Evolutionary conservation across 257 asterid genomes (phyloP).

Genomic region (Ajuga chamaepitys): DNA sequence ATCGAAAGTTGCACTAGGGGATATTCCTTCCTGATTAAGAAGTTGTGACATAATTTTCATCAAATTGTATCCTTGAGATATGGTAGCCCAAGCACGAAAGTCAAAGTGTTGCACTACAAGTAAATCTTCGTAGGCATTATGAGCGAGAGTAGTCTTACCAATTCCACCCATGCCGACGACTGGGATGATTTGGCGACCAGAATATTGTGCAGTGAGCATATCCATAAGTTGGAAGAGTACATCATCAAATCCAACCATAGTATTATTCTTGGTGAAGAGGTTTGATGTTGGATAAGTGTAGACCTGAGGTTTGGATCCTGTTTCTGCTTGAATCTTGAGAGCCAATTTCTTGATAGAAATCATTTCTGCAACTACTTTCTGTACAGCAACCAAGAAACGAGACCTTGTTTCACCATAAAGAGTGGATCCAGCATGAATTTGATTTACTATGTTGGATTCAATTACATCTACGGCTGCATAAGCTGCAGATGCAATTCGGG

Average conservation of each 20-base stretch:
- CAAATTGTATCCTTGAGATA: not conserved
- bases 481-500: not conserved
- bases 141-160: not conserved
- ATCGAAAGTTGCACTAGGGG: too few relatives aligned
- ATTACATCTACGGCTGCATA: not conserved
- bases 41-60: not conserved
- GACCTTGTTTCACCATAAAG: not conserved
- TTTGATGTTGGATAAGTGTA: not conserved
- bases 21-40: too few relatives aligned
- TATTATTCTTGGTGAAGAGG: not conserved
- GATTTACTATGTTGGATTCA: not conserved
- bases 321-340: not conserved
- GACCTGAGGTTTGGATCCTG: not conserved
- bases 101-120: not conserved
- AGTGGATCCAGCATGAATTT: not conserved
- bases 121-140: not conserved
- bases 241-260: not conserved
- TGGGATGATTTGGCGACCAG: not conserved
- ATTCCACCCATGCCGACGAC: not conserved
- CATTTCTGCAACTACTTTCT: not conserved
- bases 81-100: not conserved
- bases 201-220: not conserved
- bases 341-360: not conserved
- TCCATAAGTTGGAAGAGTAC: not conserved
- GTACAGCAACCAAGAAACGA: not conserved